Percentiles rank a stretch among this genome's conserved stretches.
Evolutionary conservation across 441 rosid genomes (phyloP).

Genomic region (Manihot esculenta): DNA sequence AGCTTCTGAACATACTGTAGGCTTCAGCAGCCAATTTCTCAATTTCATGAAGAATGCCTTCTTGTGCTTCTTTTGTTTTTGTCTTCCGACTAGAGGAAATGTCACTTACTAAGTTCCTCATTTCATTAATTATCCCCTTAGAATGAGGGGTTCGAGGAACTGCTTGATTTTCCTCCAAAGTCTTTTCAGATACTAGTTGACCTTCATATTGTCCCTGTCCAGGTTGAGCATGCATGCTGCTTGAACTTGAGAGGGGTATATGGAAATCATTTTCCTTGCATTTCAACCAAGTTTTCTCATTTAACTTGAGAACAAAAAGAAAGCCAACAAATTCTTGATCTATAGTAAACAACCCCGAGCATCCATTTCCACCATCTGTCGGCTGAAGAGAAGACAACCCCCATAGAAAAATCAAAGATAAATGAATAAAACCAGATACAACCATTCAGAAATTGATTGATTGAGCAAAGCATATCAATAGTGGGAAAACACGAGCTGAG

Average conservation of each 20-base stretch:
- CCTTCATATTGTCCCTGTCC: slow-evolving; percentile 33
- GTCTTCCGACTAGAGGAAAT: slow-evolving; percentile 51
- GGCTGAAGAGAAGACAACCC: slow-evolving; percentile 50
- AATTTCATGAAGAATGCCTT: slow-evolving; percentile 86
- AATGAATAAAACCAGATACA: slow-evolving; percentile 20
- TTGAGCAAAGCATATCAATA: not conserved
- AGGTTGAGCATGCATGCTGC: slow-evolving; percentile 35
- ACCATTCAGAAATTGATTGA: slow-evolving; percentile 9
- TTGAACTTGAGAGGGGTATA: slow-evolving; percentile 58
- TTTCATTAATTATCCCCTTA: slow-evolving; percentile 68
- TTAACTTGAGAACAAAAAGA: slow-evolving; percentile 81
- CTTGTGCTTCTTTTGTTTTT: slow-evolving; percentile 72
- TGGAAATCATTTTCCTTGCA: slow-evolving; percentile 72
- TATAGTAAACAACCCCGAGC: slow-evolving; percentile 60
- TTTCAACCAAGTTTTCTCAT: slow-evolving; percentile 69
- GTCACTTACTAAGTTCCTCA: slow-evolving; percentile 69
- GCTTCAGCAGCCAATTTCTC: slow-evolving; percentile 99
- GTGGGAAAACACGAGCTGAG: not conserved
- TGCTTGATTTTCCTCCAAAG: slow-evolving; percentile 40
- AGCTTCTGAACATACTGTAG: slow-evolving; percentile 83
- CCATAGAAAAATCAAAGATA: slow-evolving; percentile 9
- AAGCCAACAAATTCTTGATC: slow-evolving; percentile 64
- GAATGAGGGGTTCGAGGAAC: slow-evolving; percentile 47
- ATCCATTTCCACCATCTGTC: slow-evolving; percentile 57
- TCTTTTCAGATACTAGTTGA: slow-evolving; percentile 29